A percentile compares a stretch with the other conserved stretches of the same genome.
phyloP scores from a whole-genome alignment of 106 monocot species.

The Chionographis japonica region DNA sequence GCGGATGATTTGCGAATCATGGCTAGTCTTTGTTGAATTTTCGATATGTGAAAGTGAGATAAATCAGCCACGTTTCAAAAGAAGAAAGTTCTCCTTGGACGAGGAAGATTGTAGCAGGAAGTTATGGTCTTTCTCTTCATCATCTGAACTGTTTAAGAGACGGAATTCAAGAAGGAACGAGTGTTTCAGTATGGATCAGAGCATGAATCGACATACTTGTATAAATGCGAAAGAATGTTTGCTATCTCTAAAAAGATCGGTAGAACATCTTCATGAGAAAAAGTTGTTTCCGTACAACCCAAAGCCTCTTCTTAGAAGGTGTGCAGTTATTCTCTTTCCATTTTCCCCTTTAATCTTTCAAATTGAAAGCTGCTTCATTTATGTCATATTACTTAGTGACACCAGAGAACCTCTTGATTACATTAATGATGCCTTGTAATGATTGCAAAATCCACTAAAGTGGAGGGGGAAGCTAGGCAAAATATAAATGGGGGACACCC shows the following conservation, averaged over 20 bases:
- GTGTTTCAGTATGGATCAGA: not conserved
- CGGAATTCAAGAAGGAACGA: not conserved
- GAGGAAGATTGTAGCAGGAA: not conserved
- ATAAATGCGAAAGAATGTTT: conserved; percentile 64
- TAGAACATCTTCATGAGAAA: conserved; percentile 68
- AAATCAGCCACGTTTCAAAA: conserved; percentile 23
- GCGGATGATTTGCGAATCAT: conserved; percentile 49
- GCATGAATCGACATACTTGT: conserved; percentile 8
- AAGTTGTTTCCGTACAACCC: conserved; percentile 85
- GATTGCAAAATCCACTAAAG: no score
- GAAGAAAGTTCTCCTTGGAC: conserved; percentile 24
- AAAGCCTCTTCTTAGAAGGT: conserved; percentile 77
- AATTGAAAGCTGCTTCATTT: not conserved
- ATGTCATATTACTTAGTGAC: not conserved
- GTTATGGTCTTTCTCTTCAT: not conserved
- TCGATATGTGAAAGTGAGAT: conserved; percentile 20
- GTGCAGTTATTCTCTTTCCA: conserved; percentile 3
- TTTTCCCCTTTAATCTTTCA: not conserved
- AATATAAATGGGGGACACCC: no score
- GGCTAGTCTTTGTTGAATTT: conserved; percentile 50
- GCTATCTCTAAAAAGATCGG: conserved; percentile 51
- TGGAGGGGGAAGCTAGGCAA: no score
- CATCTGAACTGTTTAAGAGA: not conserved
- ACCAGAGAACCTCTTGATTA: no score
- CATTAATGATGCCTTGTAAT: no score